These are phyloP conservation scores for Lodderomyces metapsilosis DNA, from an alignment of 1,139 yeast species.

Conservation along the genomic window DNA sequence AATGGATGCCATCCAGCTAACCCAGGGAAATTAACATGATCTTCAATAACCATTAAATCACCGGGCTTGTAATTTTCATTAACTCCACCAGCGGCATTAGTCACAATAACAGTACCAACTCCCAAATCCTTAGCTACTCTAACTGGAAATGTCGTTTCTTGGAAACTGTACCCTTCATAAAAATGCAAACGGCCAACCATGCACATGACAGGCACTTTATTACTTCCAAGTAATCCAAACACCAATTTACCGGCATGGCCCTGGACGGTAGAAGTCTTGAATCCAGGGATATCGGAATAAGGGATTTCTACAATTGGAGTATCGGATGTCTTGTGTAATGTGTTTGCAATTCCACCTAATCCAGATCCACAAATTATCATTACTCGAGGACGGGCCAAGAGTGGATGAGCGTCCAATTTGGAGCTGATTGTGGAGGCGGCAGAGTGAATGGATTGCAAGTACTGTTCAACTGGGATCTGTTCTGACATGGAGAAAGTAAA, in stretches of 20 bases:
- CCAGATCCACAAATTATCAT: constrained; percentile 95
- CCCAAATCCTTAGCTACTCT: constrained; percentile 70
- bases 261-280: constrained; percentile 75
- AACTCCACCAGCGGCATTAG: constrained; percentile 95
- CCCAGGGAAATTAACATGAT: constrained; percentile 90
- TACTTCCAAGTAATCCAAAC: constrained; percentile 71
- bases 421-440: constrained; percentile 13
- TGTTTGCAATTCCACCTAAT: constrained; percentile 76
- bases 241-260: constrained; percentile 88
- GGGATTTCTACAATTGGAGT: constrained; percentile 48
- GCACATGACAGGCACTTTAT: constrained; percentile 77
- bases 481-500: constrained; percentile 11
- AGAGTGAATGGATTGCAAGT: constrained; percentile 12
- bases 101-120: constrained; percentile 63
- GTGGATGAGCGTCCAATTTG: constrained; percentile 7
- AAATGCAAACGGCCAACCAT: constrained; percentile 93
- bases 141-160: constrained; percentile 82
- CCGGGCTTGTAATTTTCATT: constrained; percentile 70
- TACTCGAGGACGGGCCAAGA: constrained; percentile 48
- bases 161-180: constrained; percentile 84
- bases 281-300: constrained; percentile 76
- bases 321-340: constrained; percentile 29
- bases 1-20: constrained; percentile 85
- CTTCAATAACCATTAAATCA: constrained; percentile 85
- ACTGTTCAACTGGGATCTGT: constrained; percentile 13